phyloP scores from a whole-genome alignment of 345 rosid species.

The Lepidium didymum region DNA sequence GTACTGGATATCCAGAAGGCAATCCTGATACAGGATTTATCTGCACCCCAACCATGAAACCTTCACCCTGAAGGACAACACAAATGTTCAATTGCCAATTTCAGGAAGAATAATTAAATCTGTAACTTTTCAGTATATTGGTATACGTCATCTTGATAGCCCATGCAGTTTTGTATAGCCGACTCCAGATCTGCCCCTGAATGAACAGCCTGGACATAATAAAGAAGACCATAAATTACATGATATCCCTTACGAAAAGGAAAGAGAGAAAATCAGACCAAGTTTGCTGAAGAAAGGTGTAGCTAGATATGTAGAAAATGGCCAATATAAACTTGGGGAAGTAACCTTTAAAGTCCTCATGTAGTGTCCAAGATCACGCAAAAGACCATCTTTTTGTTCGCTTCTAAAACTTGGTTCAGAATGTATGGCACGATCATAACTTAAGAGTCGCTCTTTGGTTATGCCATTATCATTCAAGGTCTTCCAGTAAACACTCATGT shows the following conservation, averaged over 20 bases:
- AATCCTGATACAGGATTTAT: conserved; percentile 80
- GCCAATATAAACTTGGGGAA: conserved; percentile 15
- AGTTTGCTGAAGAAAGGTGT: conserved; percentile 6
- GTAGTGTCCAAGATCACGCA: conserved; percentile 89
- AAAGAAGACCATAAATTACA: conserved; percentile 18
- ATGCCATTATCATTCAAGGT: conserved; percentile 92
- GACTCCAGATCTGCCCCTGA: conserved; percentile 99
- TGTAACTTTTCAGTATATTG: conserved; percentile 21
- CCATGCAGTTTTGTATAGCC: conserved; percentile 90
- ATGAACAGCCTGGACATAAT: conserved; percentile 79
- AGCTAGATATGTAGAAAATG: conserved; percentile 3
- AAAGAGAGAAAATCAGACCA: conserved; percentile 2
- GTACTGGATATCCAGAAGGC: conserved; percentile 89
- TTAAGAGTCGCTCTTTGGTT: conserved; percentile 82
- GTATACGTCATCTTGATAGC: conserved; percentile 74
- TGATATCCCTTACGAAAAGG: background rate
- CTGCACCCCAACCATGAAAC: conserved; percentile 99
- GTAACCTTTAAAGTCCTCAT: conserved; percentile 94
- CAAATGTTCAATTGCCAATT: conserved; percentile 14
- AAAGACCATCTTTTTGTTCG: conserved; percentile 75
- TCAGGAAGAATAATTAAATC: conserved; percentile 7
- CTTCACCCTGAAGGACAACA: conserved; percentile 66
- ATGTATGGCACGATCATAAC: conserved; percentile 95
- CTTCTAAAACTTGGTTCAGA: conserved; percentile 77
- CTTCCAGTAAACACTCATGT: conserved; percentile 88